Evolutionary conservation across 495 filamentous ascomycete species (phyloP), one percentile per base, ranked within the genome.

Genomic region (Tuber indicum): DNA sequence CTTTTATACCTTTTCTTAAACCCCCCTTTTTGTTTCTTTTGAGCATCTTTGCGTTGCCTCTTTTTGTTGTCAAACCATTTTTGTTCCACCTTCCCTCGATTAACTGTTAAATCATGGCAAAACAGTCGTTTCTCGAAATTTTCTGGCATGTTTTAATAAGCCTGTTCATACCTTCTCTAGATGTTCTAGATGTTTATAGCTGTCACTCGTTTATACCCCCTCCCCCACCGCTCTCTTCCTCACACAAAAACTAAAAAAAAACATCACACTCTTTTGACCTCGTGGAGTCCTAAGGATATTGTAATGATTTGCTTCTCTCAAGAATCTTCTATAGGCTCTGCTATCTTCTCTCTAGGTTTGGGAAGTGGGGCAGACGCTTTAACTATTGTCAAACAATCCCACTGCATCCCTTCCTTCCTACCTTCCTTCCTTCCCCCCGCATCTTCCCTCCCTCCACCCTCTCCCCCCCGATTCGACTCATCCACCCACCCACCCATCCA

Each of bases 121-220:
- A 84, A 81, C 80, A 77, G 75, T 80, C 76, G 76, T 84, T 78
- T 78, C 70, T 74, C 72, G 72, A 77, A 52, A 79, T 75, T 79
- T 75, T 81, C 71, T 79, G 81, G 71, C 70, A 71, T 43, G 73
- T 8, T 80, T 80, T 76, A 74, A 76, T 76, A 76, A 32, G n/a
- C 58, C 58, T 32, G 58, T 66, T 66, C 26, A 66, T 66, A 66
- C 58, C 14, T 32, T 66, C 58, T 32, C 58, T 66, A 66, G n/a
- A 32, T 32, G 58, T n/a, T 66, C 58, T 66, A 16, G 58, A 66
- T 66, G 58, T 66, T 66, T 66, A 66, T 66, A 66, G 58, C 26
- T 66, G 58, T 66, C 58, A 32, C 58, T 66, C 58, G 58, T 66
- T 66, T 66, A 66, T 66, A 66, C 58, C 58, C 49, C 23, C 9